Evolutionary conservation across 148 eudicot species (phyloP).

Genomic region (Dysphania ambrosioides): DNA sequence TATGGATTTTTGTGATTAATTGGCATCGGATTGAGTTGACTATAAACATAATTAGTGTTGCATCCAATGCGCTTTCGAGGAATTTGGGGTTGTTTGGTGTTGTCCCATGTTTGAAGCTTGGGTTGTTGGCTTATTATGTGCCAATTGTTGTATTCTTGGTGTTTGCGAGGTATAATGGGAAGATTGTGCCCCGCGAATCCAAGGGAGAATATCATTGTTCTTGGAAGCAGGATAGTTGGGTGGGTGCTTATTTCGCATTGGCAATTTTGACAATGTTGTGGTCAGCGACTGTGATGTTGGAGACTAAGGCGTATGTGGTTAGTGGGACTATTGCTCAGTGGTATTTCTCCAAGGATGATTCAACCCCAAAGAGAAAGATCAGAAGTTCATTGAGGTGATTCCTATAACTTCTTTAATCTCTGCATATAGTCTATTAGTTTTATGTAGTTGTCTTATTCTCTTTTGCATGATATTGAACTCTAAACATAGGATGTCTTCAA

Average conservation of each 20-base stretch:
- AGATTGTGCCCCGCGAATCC: slow-evolving; percentile 49
- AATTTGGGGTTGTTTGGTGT: slow-evolving; percentile 79
- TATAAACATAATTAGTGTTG: slow-evolving; percentile 65
- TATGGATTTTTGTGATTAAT: slow-evolving; percentile 84
- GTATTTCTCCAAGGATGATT: slow-evolving; percentile 84
- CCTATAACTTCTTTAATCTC: neutral
- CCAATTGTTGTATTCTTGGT: slow-evolving; percentile 89
- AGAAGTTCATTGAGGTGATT: slow-evolving; percentile 74
- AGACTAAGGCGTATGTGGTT: slow-evolving; percentile 76
- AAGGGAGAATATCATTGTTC: slow-evolving; percentile 60
- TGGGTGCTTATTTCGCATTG: slow-evolving; percentile 75
- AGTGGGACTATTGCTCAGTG: slow-evolving; percentile 95
- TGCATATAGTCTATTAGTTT: neutral
- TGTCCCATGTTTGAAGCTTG: slow-evolving; percentile 67
- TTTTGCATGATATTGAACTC: neutral
- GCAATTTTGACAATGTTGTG: slow-evolving; percentile 89
- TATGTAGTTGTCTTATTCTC: neutral
- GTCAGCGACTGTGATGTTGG: slow-evolving; percentile 72
- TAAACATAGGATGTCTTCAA: neutral
- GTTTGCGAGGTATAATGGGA: slow-evolving; percentile 72
- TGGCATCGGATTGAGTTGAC: slow-evolving; percentile 88
- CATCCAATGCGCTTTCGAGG: slow-evolving; percentile 63
- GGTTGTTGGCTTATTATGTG: slow-evolving; percentile 60
- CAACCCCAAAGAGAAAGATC: slow-evolving; percentile 51
- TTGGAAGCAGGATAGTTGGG: slow-evolving; percentile 92